phyloP scores from a whole-genome alignment of 2,329 filamentous ascomycete species.

The Monascus ruber region DNA sequence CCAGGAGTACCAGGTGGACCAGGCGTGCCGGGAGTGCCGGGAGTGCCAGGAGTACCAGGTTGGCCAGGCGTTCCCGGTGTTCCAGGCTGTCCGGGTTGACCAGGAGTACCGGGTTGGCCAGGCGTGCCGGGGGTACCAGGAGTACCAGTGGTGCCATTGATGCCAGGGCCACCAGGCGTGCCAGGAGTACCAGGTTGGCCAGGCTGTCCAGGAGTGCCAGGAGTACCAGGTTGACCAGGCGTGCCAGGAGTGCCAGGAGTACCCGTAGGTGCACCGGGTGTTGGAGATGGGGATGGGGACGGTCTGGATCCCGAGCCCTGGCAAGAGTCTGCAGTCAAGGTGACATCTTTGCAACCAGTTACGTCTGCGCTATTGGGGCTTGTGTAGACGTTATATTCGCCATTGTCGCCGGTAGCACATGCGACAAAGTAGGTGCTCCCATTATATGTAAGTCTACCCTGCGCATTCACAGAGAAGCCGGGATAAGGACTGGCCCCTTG shows the following conservation, averaged over 20 bases:
- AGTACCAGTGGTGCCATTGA: no score
- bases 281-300: conserved; percentile 3
- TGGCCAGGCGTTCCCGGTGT: no score
- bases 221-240: conserved; percentile 4
- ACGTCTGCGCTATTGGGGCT: conserved; percentile 17
- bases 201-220: not conserved
- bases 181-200: conserved; percentile 3
- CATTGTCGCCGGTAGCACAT: conserved; percentile 42
- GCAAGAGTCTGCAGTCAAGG: conserved; percentile 27
- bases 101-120: no score
- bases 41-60: no score
- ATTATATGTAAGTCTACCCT: conserved; percentile 43
- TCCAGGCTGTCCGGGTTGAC: no score
- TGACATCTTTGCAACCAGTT: conserved; percentile 23
- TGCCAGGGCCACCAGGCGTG: no score
- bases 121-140: no score
- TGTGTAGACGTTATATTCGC: conserved; percentile 33
- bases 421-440: conserved; percentile 46
- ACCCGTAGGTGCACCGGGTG: conserved; percentile 1
- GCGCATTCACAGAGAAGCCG: conserved; percentile 46
- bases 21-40: no score
- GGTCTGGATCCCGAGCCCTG: conserved; percentile 11
- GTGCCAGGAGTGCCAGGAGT: conserved; percentile 1
- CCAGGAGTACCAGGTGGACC: no score
- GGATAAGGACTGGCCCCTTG: conserved; percentile 37